phyloP scores from a whole-genome alignment of 352 stramenopile genomes.

The Globisporangium spiculum region DNA sequence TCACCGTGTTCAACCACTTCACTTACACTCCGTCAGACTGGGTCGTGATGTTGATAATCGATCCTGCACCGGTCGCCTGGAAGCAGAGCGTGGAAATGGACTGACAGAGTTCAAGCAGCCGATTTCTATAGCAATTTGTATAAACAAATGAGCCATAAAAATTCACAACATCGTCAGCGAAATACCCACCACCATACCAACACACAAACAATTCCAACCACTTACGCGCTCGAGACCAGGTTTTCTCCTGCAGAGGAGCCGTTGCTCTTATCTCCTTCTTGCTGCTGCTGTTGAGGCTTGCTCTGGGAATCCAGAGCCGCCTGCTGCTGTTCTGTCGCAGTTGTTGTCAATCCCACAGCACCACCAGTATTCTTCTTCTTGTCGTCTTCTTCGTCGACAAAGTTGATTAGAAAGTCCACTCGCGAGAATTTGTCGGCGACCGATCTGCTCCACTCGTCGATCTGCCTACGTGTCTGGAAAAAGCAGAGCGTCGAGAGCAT shows the following conservation, averaged over 20 bases:
- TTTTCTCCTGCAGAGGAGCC: background rate
- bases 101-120: conserved; percentile 27
- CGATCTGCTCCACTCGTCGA: conserved; percentile 55
- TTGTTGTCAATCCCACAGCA: background rate
- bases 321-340: conserved; percentile 5
- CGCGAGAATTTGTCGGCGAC: conserved; percentile 56
- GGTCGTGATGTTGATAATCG: conserved; percentile 34
- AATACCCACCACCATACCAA: background rate
- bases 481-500: conserved; percentile 55
- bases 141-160: background rate
- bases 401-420: conserved; percentile 74
- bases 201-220: background rate
- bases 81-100: conserved; percentile 27
- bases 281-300: background rate
- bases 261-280: conserved; percentile 12
- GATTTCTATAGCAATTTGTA: conserved; percentile 17
- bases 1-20: too few species aligned
- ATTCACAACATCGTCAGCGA: conserved; percentile 3
- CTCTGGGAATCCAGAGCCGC: background rate
- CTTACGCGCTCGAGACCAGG: conserved; percentile 14
- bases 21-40: conserved; percentile 20
- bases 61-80: conserved; percentile 14
- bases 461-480: conserved; percentile 43
- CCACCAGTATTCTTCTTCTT: conserved; percentile 4
- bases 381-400: conserved; percentile 29